Evolutionary conservation across 148 eudicot genomes (phyloP).

Genomic region (Cornus controversa): DNA sequence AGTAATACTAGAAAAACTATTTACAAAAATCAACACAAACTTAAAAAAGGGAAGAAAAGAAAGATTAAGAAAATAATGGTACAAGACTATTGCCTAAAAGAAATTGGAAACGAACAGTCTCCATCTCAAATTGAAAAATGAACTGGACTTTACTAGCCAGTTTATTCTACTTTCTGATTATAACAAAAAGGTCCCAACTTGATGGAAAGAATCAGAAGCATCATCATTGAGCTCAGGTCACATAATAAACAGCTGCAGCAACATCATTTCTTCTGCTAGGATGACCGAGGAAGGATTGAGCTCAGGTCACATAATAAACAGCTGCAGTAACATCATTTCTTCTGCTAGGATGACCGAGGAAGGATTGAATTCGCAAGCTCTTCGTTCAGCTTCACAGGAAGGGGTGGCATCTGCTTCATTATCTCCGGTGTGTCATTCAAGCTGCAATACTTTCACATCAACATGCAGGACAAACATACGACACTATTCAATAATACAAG

Average conservation of each 20-base stretch:
- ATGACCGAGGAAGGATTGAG: conserved; percentile 45
- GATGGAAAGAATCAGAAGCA: conserved; percentile 1
- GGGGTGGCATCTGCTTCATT: conserved; percentile 98
- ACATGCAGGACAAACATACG: neutral
- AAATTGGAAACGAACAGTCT: neutral
- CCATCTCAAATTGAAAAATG: neutral
- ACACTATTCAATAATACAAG: no score
- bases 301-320: neutral
- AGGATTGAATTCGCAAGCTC: conserved; percentile 72
- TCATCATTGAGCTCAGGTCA: neutral
- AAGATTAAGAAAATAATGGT: neutral
- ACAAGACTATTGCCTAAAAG: neutral
- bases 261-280: conserved; percentile 53
- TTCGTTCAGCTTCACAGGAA: conserved; percentile 86
- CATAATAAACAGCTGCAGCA: conserved; percentile 9
- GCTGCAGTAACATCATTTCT: conserved; percentile 42
- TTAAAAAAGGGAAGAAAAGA: neutral
- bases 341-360: conserved; percentile 46
- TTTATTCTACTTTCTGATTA: conserved; percentile 5
- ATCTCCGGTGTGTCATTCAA: conserved; percentile 77
- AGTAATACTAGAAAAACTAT: no score
- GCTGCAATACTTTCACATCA: conserved; percentile 44
- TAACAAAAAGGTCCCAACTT: neutral
- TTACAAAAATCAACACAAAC: no score
- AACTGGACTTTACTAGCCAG: neutral